phyloP scores from a whole-genome alignment of 768 basidiomycete species.

The Pholiota conissans region DNA sequence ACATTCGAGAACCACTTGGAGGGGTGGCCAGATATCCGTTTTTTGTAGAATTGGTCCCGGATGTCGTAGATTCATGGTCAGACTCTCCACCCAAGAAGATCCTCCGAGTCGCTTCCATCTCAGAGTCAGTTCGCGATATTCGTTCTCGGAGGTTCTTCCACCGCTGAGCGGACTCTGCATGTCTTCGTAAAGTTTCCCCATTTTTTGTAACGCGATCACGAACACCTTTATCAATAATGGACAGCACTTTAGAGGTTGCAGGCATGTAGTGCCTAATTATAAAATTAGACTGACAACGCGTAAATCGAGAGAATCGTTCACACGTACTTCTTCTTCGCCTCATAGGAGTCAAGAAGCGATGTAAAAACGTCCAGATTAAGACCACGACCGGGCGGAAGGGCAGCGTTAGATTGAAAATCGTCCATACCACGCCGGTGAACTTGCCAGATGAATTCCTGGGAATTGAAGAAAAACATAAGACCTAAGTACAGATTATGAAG shows the following conservation, averaged over 20 bases:
- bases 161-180: constrained; percentile 84
- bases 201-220: constrained; percentile 94
- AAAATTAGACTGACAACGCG: constrained; percentile 12
- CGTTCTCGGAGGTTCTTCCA: constrained; percentile 83
- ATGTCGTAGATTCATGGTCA: constrained; percentile 70
- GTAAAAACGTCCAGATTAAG: constrained; percentile 64
- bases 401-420: constrained; percentile 37
- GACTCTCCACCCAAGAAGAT: constrained; percentile 55
- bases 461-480: constrained; percentile 4
- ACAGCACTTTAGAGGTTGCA: constrained; percentile 87
- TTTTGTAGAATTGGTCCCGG: constrained; percentile 50
- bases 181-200: constrained; percentile 88
- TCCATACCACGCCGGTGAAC: constrained; percentile 60
- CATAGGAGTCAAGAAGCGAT: constrained; percentile 71
- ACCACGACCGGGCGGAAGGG: constrained; percentile 46
- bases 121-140: constrained; percentile 76
- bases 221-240: constrained; percentile 93
- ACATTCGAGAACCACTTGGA: constrained; percentile 45
- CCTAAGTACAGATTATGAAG: not conserved
- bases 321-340: constrained; percentile 83
- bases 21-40: constrained; percentile 71
- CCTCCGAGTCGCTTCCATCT: constrained; percentile 75
- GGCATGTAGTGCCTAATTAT: constrained; percentile 86
- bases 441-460: constrained; percentile 84
- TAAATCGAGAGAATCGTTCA: constrained; percentile 8